Base-by-base conservation (phyloP, 73 alveolate genomes). In the Uronychia setigera region DNA sequence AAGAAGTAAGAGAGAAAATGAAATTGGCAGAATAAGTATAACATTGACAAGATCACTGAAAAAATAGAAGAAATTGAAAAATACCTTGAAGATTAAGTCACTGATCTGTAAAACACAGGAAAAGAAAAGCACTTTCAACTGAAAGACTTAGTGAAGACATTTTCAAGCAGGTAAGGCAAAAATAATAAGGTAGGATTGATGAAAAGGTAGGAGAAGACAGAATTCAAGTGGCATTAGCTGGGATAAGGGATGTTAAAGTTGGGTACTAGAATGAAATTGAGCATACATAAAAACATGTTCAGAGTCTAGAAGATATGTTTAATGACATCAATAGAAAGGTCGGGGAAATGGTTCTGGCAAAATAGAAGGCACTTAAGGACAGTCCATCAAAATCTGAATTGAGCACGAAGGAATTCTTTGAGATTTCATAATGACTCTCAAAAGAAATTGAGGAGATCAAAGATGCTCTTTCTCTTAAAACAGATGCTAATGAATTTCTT, bases 401-500 rank as follows among this genome's bases (percentile, higher is more conserved):
- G 67, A 46, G 19, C 19, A 11, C 67, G 19, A 26, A 46, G 13
- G 27, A 32, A 14, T 1, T 28, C 58, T 19, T 29, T 28, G 29
- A 82, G 74, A 26, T 0, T 0, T 13, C 14, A 13, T 33, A 80
- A 74, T 0, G 83, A 74, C 0, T 25, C 25, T 1, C 1, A 33
- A 25, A 82, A 82, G 77, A 60, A 74, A n/a, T 46, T 11, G 67
- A 46, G 67, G 19, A 19, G n/a, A 30, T 82, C 9, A 82, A 82
- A 57, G 29, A 33, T 25, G 60, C 34, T 13, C 1, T 82, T 26
- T 82, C 60, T 14, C 29, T 28, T 0, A 82, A 82, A 33, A 80
- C 89, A 5, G 89, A 82, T 29, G 32, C 32, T 1, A 33, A 5
- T 9, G 89, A 82, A 29, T 11, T 82, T 0, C 19, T 82, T 58